Conservation (phyloP, 2,329 filamentous ascomycete species). For the Colletotrichum higginsianum region DNA sequence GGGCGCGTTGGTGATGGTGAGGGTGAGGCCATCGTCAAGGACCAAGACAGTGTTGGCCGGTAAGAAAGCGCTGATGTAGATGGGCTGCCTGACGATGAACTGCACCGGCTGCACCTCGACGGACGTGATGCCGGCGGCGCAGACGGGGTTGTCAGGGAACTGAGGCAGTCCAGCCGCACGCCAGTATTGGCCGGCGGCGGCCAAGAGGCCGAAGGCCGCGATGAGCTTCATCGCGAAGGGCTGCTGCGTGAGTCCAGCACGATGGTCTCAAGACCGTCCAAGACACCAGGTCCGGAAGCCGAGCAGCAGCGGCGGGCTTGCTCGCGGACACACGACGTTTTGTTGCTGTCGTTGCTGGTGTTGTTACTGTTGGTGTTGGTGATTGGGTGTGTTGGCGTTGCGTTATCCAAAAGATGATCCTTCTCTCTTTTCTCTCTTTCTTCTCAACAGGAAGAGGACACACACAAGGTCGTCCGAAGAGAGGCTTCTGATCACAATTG, state of each 20-base stretch:
- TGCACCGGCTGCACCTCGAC: slow-evolving; percentile 41
- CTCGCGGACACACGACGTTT: background rate
- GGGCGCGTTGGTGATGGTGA: slow-evolving; percentile 39
- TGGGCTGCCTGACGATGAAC: slow-evolving; percentile 37
- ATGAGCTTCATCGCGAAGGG: slow-evolving; percentile 30
- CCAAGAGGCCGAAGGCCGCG: slow-evolving; percentile 25
- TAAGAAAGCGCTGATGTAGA: slow-evolving; percentile 41
- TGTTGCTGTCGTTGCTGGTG: background rate
- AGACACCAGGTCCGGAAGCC: slow-evolving; percentile 40
- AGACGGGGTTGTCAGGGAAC: slow-evolving; percentile 37
- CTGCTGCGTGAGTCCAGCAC: slow-evolving; percentile 35
- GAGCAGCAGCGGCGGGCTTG: slow-evolving; percentile 22
- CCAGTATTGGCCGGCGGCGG: slow-evolving; percentile 32
- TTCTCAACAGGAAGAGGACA: background rate
- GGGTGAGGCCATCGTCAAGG: slow-evolving; percentile 36
- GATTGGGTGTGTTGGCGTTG: no score
- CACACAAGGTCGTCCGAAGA: background rate
- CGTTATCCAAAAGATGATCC: background rate
- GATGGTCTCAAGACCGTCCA: slow-evolving; percentile 27
- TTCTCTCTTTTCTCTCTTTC: background rate
- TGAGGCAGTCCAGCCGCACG: slow-evolving; percentile 33
- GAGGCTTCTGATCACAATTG: slow-evolving; percentile 13
- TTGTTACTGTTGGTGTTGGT: no score
- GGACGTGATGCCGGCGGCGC: slow-evolving; percentile 39
- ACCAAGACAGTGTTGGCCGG: slow-evolving; percentile 36